These are phyloP conservation scores for Mycogone perniciosa DNA, from an alignment of 2,329 filamentous ascomycete species.

Conservation along the genomic window DNA sequence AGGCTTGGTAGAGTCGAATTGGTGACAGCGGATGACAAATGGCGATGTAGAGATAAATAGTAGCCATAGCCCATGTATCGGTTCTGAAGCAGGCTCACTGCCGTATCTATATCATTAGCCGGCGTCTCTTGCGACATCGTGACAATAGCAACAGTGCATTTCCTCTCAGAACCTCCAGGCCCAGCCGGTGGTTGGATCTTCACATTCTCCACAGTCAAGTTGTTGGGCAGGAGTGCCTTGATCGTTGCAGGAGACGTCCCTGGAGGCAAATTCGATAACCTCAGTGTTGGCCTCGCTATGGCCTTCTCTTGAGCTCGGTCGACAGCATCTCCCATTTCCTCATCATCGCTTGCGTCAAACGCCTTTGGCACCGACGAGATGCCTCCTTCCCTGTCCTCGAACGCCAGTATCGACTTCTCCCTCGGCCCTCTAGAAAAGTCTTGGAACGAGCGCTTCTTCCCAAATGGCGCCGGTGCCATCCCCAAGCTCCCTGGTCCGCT, in stretches of 20 bases:
- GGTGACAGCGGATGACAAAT: constrained; percentile 69
- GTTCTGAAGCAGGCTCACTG: constrained; percentile 73
- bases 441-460: constrained; percentile 48
- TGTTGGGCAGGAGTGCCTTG: constrained; percentile 52
- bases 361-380: constrained; percentile 60
- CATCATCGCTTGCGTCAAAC: constrained; percentile 63
- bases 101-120: constrained; percentile 73
- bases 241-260: constrained; percentile 53
- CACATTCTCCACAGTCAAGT: constrained; percentile 63
- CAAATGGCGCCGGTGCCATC: constrained; percentile 41
- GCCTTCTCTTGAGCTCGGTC: constrained; percentile 50
- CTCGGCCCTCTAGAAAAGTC: constrained; percentile 33
- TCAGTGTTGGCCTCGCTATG: constrained; percentile 55
- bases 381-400: constrained; percentile 33
- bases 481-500: constrained; percentile 59
- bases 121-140: constrained; percentile 75
- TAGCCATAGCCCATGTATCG: constrained; percentile 80
- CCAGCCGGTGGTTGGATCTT: constrained; percentile 57
- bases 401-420: constrained; percentile 27
- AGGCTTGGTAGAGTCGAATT: constrained; percentile 32
- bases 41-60: constrained; percentile 71
- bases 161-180: constrained; percentile 54
- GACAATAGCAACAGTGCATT: constrained; percentile 70
- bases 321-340: constrained; percentile 38
- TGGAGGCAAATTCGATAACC: constrained; percentile 55